These are phyloP conservation scores for Tubosaeta sp. DNA, from an alignment of 768 basidiomycete species.

Conservation along the genomic window DNA sequence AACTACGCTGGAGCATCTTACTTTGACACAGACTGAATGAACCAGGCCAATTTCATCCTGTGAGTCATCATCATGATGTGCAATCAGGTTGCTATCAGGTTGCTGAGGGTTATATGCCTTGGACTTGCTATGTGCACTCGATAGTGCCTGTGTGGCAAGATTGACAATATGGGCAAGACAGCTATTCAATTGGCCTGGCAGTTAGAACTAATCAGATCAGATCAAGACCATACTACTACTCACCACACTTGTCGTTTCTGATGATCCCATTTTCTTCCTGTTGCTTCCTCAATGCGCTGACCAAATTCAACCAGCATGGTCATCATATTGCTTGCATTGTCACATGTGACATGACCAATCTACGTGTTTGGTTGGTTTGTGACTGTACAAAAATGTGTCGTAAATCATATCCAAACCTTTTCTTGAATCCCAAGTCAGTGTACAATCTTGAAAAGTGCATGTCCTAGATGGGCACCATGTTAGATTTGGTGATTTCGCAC, in stretches of 20 bases:
- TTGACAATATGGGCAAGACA: slow-evolving; percentile 3
- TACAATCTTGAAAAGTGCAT: slow-evolving; percentile 35
- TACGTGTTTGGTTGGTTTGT: slow-evolving; percentile 2
- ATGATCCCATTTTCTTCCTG: not conserved
- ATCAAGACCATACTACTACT: not conserved
- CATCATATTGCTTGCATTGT: slow-evolving; percentile 36
- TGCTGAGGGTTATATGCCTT: not conserved
- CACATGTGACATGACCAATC: slow-evolving; percentile 33
- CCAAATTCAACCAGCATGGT: slow-evolving; percentile 33
- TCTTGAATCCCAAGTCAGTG: slow-evolving; percentile 23
- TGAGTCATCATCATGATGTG: not conserved
- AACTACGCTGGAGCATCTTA: too few relatives aligned
- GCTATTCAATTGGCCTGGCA: not conserved
- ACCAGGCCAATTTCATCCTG: not conserved
- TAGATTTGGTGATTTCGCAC: too few relatives aligned
- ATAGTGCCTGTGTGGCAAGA: not conserved
- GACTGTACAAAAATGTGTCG: too few relatives aligned
- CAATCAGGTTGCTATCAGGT: not conserved
- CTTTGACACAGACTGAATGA: not conserved
- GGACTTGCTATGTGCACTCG: not conserved
- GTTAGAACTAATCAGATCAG: not conserved
- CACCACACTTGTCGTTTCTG: not conserved
- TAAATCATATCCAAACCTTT: slow-evolving; percentile 19
- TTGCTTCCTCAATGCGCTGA: not conserved
- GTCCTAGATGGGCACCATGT: slow-evolving; percentile 32